Evolutionary conservation across 192 early-diverging fungal species (phyloP), one percentile per base, ranked within the genome.

Genomic region (Podila epicladia): DNA sequence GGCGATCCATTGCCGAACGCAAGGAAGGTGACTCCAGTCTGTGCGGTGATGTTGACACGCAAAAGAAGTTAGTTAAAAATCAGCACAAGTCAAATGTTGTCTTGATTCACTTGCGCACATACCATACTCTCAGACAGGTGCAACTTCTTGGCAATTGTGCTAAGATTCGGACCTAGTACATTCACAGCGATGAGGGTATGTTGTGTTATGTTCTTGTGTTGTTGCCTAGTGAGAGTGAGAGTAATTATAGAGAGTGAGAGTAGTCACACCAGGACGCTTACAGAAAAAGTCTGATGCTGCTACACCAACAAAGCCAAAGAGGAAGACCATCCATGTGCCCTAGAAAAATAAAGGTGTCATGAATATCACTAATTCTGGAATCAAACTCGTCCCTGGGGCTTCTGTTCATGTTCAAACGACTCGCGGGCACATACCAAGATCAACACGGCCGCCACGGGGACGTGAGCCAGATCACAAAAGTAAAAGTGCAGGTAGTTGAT

Each of bases 1-100:
- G 96, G 96, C 6, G 94, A 93, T 24, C 96, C 97, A 82, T 99
- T 99, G 15, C 96, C 96, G 26, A 94, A 86, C 0, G 94, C 94
- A n/a, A 95, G 76, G 82, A 95, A 88, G 26, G 93, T 91, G 1
- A 93, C 92, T 0, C 93, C 92, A 4, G 92, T 92, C 88, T 82
- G 62, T 28, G 77, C 41, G 37, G 26, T 51, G 13, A 72, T 13
- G 64, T 57, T 51, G 59, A 64, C 59, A 22, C 31, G 19, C 7
- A 62, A 61, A 22, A 35, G 24, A 41, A 20, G 29, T 29, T 49
- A 24, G 50, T n/a, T n/a, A 24, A 13, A 33, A 17, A 22, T 15
- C 8, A 9, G 1, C 5, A 48, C 31, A n/a, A 37, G 31, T n/a
- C 19, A 29, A 51, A n/a, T 26, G 61, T n/a, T 3, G 33, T 12